phyloP scores from a whole-genome alignment of 2,329 filamentous ascomycete genomes.

The Lasiodiplodia sp. region DNA sequence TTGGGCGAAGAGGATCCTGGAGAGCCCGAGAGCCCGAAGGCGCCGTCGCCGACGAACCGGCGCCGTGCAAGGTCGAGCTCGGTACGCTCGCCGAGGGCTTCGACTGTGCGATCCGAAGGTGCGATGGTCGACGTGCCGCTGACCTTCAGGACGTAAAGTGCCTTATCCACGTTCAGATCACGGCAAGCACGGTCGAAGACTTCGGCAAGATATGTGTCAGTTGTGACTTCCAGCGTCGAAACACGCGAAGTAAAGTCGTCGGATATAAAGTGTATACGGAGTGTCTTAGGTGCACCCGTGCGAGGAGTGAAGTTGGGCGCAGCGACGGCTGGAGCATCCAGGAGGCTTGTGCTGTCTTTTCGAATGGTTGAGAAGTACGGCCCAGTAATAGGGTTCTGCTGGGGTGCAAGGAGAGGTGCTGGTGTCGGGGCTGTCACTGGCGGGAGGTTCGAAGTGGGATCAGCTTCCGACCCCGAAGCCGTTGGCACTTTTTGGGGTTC shows the following conservation, averaged over 20 bases:
- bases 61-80: conserved; percentile 79
- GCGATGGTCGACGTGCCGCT: conserved; percentile 77
- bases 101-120: conserved; percentile 78
- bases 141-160: conserved; percentile 78
- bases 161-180: conserved; percentile 80
- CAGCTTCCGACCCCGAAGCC: conserved; percentile 41
- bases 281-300: conserved; percentile 73
- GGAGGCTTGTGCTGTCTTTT: conserved; percentile 53
- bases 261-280: conserved; percentile 77
- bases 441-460: conserved; percentile 39
- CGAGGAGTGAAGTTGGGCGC: conserved; percentile 58
- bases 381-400: conserved; percentile 59
- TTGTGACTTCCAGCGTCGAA: conserved; percentile 77
- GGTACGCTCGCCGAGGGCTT: conserved; percentile 76
- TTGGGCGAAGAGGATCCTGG: conserved; percentile 76
- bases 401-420: conserved; percentile 42
- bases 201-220: conserved; percentile 83
- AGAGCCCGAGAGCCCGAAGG: conserved; percentile 71
- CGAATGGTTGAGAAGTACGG: conserved; percentile 56
- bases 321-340: conserved; percentile 53
- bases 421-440: conserved; percentile 33
- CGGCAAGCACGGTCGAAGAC: conserved; percentile 80
- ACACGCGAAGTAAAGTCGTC: conserved; percentile 73
- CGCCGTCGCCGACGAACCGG: conserved; percentile 77
- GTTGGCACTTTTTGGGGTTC: conserved; percentile 30